Evolutionary conservation across 192 early-diverging fungal genomes (phyloP), one percentile per base, ranked within the genome.

Genomic region (Linnemannia exigua): DNA sequence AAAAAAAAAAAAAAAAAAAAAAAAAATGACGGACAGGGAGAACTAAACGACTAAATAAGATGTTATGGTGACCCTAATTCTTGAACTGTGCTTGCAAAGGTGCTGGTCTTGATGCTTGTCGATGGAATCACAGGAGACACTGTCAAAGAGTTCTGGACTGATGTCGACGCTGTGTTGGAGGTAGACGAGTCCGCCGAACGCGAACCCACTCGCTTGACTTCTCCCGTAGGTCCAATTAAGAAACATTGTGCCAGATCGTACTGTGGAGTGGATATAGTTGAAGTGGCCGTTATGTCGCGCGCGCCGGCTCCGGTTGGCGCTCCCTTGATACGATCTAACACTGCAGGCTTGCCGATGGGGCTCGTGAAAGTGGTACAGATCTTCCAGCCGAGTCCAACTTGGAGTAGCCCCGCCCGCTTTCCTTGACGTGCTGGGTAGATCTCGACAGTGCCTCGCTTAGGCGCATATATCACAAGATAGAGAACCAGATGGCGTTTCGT

Each of bases 401-500:
- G 88, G 47, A 92, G 82, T 6, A 91, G 79, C 25, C 92, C 93
- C 5, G 93, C 80, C 11, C 93, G 90, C 37, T 90, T 87, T 15
- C 94, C 91, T 83, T 93, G 91, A 5, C 93, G 86, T 72, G 93
- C 90, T 31, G 88, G 90, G 74, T 92, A 92, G 9, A 95, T 81
- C 70, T 95, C 93, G 25, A 95, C 81, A 7, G 93, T 83, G 3
- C 95, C 95, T 58, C 92, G 89, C 52, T 91, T 87, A 5, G 90
- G 87, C 15, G 90, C 88, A 83, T 95, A 95, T 5, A 95, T 92
- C 2, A 91, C 93, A 15, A 95, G 75, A 58, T 94, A 91, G 25
- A 93, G 87, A 5, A 70, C 35, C 36, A 80, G 46, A 58, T 80
- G 68, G 67, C 51, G 83, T 48, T 76, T 84, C 47, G 58, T 35